Base-by-base conservation (phyloP, 805 yeast genomes). In the Barnettozyma sucrosica region DNA sequence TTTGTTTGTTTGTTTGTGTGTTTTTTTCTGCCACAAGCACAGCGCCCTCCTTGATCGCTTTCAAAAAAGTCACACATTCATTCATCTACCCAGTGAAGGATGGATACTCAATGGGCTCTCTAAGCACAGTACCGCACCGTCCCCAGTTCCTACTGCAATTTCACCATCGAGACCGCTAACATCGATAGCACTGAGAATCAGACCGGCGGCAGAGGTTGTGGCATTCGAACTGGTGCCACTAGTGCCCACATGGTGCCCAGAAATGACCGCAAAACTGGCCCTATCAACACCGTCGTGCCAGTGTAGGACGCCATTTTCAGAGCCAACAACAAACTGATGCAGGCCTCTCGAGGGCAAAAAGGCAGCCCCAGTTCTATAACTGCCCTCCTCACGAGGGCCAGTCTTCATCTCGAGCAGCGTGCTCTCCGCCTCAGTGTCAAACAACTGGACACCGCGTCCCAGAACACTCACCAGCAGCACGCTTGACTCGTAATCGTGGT, bases 321-420 rank as follows among this genome's bases (percentile, higher is more conserved):
- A 46, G 7, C 52, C 51, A n/a, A 37, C 30, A 10, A 48, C 30
- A 23, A 45, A 39, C 33, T 39, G 42, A 21, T 28, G 36, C 3
- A 28, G 24, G 7, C 36, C 36, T 6, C 36, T n/a, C 18, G 44
- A 41, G 13, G 42, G 25, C 38, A 44, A 38, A 14, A 41, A 41
- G 25, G 19, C 23, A n/a, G 36, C 26, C 9, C 50, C 53, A 10
- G 54, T 52, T 38, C 44, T 48, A 36, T 49, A 55, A 24, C 43
- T 40, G 19, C 52, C 14, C 32, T 16, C 32, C 32, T 28, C 57
- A 6, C 7, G 14, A n/a, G n/a, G n/a, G 0, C 6, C n/a, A 1
- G 21, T 46, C 4, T 4, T 3, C 19, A 45, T 28, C 19, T 36
- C 18, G 24, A 37, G 16, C 20, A 18, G 9, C 13, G 32, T 24